Evolutionary conservation across 2,329 filamentous ascomycete genomes (phyloP), one percentile per base, ranked within the genome.

Genomic region (Phaeoacremonium minimum): DNA sequence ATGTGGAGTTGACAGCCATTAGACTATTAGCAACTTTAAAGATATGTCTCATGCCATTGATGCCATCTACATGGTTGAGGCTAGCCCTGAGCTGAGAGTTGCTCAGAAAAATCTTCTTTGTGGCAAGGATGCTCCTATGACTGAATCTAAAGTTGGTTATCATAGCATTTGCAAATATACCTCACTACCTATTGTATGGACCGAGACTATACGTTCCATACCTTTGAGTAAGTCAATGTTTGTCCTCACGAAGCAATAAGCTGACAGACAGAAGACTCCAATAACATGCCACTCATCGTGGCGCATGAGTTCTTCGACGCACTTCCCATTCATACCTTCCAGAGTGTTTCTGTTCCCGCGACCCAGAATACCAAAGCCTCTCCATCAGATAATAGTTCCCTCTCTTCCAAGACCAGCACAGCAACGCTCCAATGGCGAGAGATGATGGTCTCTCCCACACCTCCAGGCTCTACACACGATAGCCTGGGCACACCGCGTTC

Each of bases 281-380:
- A 75, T 42, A 86, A 85, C 55, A 86, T 82, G 15, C 91, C 93
- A 1, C 94, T 97, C 60, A 95, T 98, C 42, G 78, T 97, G 33
- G 93, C 93, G 5, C 93, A 98, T 58, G 93, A 98, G 58, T 97
- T 98, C 71, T 98, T 98, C 65, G 93, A 98, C 50, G 93, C 93
- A 3, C 80, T 98, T 1, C 93, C 93, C 20, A 96, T 98, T 49
- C 90, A 98, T 59, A 83, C 87, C 42, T 98, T 98, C 58, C 85
- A 97, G 60, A 84, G 87, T 12, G 73, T 91, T 34, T 56, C 62
- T 6, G 58, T 68, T 20, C 56, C 48, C 36, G 17, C 43, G 37
- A 20, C 43, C 38, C 29, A 42, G 30, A 28, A 40, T 35, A 9
- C 32, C 11, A 58, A 73, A 30, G 66, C 66, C 45, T 58, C 65